These are phyloP conservation scores for Neurospora sp. DNA, from an alignment of 495 filamentous ascomycete genomes.

Conservation along the genomic window DNA sequence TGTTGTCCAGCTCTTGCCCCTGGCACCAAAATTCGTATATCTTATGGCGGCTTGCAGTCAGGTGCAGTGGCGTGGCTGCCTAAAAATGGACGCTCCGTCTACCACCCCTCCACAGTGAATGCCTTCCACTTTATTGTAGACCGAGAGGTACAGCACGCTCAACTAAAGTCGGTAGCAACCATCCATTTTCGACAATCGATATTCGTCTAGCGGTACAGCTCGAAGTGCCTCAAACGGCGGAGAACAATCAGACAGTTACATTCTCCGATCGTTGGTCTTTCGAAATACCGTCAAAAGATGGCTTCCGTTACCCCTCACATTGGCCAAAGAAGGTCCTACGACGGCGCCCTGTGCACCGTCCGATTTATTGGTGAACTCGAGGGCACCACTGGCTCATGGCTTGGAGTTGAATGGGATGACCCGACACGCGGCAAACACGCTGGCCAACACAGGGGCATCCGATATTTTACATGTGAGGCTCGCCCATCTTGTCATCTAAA, in stretches of 20 bases:
- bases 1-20: neutral
- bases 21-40: neutral
- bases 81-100: neutral
- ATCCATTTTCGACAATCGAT: neutral
- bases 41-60: neutral
- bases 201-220: neutral
- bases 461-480: slow-evolving; percentile 72
- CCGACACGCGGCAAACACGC: slow-evolving; percentile 76
- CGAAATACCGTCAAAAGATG: slow-evolving; percentile 6
- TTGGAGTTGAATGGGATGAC: slow-evolving; percentile 97
- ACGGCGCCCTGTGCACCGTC: slow-evolving; percentile 66
- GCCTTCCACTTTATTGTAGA: neutral
- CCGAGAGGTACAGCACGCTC: neutral
- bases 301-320: slow-evolving; percentile 24
- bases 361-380: slow-evolving; percentile 69
- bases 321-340: slow-evolving; percentile 70
- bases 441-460: slow-evolving; percentile 64
- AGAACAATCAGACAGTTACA: neutral
- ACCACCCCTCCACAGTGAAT: neutral
- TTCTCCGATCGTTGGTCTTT: neutral
- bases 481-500: neutral
- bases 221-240: neutral
- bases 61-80: neutral
- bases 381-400: slow-evolving; percentile 71
- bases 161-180: neutral